These are phyloP conservation scores for Strobilomyces dryophilus DNA, from an alignment of 768 basidiomycete genomes.

Conservation along the genomic window DNA sequence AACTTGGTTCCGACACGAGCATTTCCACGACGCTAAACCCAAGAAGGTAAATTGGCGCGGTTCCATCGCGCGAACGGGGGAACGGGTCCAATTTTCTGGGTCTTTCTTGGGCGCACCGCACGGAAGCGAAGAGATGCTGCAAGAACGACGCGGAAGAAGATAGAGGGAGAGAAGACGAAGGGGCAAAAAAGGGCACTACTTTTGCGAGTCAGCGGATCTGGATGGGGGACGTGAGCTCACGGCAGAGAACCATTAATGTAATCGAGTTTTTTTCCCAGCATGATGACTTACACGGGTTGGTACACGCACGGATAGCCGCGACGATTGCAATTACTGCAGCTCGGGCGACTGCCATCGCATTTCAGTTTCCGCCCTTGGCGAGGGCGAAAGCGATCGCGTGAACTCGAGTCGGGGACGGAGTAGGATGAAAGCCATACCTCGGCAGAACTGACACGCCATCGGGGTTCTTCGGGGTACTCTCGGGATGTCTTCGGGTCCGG, in stretches of 20 bases:
- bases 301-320: conserved; percentile 58
- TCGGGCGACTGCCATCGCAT: conserved; percentile 62
- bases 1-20: conserved; percentile 2
- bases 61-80: conserved; percentile 18
- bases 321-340: conserved; percentile 62
- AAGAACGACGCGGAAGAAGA: conserved; percentile 8
- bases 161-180: neutral
- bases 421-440: conserved; percentile 38
- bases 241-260: neutral
- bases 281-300: conserved; percentile 55
- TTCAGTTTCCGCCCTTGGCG: conserved; percentile 62
- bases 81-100: conserved; percentile 12
- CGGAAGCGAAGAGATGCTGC: conserved; percentile 20
- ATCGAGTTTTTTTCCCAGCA: conserved; percentile 1
- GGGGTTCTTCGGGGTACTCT: conserved; percentile 46
- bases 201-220: conserved; percentile 28
- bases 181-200: conserved; percentile 16
- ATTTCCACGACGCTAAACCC: conserved; percentile 5
- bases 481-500: conserved; percentile 19
- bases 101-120: neutral
- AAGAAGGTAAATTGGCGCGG: conserved; percentile 8
- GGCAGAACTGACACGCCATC: conserved; percentile 74
- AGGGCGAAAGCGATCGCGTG: neutral
- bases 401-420: neutral
- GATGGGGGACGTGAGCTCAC: conserved; percentile 5